Evolutionary conservation across 306 rosid species (phyloP).

Genomic region (Chamaecrista fasciculata): DNA sequence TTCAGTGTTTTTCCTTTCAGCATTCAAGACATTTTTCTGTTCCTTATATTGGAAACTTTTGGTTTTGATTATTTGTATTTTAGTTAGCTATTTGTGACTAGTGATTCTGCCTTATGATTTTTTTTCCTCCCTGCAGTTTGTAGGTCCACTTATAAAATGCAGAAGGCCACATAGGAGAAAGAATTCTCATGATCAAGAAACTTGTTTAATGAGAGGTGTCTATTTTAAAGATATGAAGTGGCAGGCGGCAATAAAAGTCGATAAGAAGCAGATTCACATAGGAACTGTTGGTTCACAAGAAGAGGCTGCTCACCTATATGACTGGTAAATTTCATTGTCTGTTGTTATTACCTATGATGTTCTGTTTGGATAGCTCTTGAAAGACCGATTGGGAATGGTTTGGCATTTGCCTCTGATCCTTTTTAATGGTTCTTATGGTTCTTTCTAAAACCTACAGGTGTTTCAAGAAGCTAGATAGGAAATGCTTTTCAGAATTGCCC

Average conservation of each 20-base stretch:
- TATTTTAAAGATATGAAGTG: conserved; percentile 95
- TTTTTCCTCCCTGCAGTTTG: conserved; percentile 22
- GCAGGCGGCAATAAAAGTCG: conserved; percentile 98
- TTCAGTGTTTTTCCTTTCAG: background rate
- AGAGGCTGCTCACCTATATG: conserved; percentile 91
- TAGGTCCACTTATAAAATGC: conserved; percentile 81
- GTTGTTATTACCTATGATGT: background rate
- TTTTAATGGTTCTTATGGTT: background rate
- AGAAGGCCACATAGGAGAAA: conserved; percentile 88
- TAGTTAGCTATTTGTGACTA: background rate
- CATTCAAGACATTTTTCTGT: background rate
- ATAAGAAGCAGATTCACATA: conserved; percentile 94
- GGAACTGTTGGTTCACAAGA: conserved; percentile 94
- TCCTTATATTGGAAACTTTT: background rate
- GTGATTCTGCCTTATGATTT: background rate
- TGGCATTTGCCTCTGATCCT: background rate
- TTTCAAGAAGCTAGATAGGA: background rate
- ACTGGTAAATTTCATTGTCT: conserved; percentile 49
- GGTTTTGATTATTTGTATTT: background rate
- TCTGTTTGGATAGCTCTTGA: conserved; percentile 1
- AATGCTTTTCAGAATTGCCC: background rate
- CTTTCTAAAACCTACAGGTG: background rate
- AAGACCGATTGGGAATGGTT: background rate
- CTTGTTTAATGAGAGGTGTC: conserved; percentile 83
- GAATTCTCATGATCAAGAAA: conserved; percentile 69